phyloP scores from a whole-genome alignment of 2,329 filamentous ascomycete genomes.

The Cytospora leucostoma region DNA sequence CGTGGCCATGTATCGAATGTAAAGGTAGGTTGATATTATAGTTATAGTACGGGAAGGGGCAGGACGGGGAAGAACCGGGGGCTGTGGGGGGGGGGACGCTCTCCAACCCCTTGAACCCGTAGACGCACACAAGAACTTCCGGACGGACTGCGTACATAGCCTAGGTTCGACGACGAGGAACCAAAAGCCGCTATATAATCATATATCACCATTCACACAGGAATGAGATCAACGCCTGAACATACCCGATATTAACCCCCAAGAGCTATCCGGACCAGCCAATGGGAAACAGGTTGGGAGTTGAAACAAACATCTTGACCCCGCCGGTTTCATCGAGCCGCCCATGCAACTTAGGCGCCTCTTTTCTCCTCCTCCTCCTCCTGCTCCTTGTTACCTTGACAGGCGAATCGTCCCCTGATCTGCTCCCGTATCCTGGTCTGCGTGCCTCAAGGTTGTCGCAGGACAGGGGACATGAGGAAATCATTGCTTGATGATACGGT shows the following conservation, averaged over 20 bases:
- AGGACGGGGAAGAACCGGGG: too few species aligned
- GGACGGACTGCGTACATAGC: too few species aligned
- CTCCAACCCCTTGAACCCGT: too few species aligned
- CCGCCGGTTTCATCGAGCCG: conserved; percentile 1
- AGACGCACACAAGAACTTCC: too few species aligned
- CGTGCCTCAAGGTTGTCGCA: conserved; percentile 53
- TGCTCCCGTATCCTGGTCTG: conserved; percentile 11
- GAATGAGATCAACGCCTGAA: too few species aligned
- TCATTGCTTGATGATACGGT: not conserved
- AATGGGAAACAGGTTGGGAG: not conserved
- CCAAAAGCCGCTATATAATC: too few species aligned
- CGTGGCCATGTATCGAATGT: too few species aligned
- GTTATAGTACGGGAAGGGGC: too few species aligned
- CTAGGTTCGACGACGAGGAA: too few species aligned
- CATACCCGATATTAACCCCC: not conserved
- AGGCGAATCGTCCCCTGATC: conserved; percentile 1
- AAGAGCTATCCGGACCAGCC: not conserved
- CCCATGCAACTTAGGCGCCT: conserved; percentile 6
- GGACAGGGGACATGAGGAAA: conserved; percentile 40
- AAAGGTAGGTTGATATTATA: too few species aligned
- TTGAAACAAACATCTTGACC: conserved; percentile 4
- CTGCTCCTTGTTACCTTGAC: not conserved
- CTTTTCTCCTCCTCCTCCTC: not conserved
- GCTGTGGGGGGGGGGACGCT: too few species aligned
- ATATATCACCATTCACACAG: too few species aligned